These are phyloP conservation scores for Verticillium dahliae DNA, from an alignment of 2,329 filamentous ascomycete species.

Conservation along the genomic window DNA sequence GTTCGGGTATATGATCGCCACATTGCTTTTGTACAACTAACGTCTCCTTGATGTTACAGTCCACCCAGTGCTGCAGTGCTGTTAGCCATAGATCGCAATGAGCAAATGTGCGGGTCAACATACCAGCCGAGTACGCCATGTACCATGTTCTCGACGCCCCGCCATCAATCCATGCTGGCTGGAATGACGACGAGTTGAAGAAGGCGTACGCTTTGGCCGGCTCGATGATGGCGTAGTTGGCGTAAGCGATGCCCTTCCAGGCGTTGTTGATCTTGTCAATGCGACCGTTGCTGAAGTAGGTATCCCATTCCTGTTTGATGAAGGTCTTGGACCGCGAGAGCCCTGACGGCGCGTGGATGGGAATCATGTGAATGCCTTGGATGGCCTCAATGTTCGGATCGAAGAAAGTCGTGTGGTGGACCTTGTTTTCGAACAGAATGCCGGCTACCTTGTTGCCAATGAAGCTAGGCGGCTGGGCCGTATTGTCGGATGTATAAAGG, in stretches of 20 bases:
- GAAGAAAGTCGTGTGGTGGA: constrained; percentile 79
- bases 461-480: constrained; percentile 57
- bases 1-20: background rate
- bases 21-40: background rate
- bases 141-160: constrained; percentile 83
- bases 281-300: constrained; percentile 64
- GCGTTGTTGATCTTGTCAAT: constrained; percentile 61
- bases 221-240: constrained; percentile 73
- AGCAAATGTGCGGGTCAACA: constrained; percentile 25
- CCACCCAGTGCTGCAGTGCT: background rate
- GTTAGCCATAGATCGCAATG: background rate
- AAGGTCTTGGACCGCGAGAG: constrained; percentile 57
- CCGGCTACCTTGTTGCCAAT: constrained; percentile 46
- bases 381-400: constrained; percentile 56
- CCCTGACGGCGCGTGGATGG: constrained; percentile 54
- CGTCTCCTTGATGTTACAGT: background rate
- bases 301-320: constrained; percentile 67
- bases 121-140: constrained; percentile 68
- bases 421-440: constrained; percentile 76
- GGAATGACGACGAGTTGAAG: constrained; percentile 60
- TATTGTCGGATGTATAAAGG: constrained; percentile 59
- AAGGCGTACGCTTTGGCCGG: constrained; percentile 64
- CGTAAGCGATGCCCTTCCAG: constrained; percentile 81
- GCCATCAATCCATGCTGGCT: constrained; percentile 66
- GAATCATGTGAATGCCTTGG: constrained; percentile 66